Evolutionary conservation across 78 protist genomes (phyloP), one percentile per base, ranked within the genome.

Genomic region (Chrysochromulina tobinii): DNA sequence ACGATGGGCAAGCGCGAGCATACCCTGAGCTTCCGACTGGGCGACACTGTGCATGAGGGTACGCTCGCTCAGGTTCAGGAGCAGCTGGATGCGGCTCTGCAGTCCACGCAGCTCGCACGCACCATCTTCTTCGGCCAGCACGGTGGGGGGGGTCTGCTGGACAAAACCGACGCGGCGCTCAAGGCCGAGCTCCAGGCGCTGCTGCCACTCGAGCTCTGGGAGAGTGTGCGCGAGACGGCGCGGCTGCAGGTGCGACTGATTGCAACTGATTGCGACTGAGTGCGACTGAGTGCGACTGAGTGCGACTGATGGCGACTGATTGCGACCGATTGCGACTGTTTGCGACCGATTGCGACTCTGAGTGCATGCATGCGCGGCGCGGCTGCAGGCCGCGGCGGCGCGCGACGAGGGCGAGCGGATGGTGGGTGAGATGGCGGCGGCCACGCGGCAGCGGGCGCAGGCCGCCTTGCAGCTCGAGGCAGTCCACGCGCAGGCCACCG

Each of bases 91-190:
- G 79, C 6, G 51, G 23, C 8, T 8, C 79, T 69, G 38, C 53
- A 51, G 12, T 27, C 51, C 15, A 11, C 50, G 79, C 53, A 23
- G 12, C 23, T 69, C 55, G 79, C 23, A 3, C 8, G 23, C 8
- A 5, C 12, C 15, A 5, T 18, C 18, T 69, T 69, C 79, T 27
- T 27, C 51, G 53, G 79, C 51, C 79, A 69, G 79, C 79, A 69
- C 79, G 7, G 21, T 11, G 38, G 53, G 51, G 79, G 53, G 3
- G 79, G 79, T 8, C 51, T 69, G 79, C 79, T 69, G 51, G 79
- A 69, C 53, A 69, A 69, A 51, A 69, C 79, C 9, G 79, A 69
- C 79, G 79, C 79, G 51, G 79, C 79, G 14, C 79, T 69, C 79
- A 69, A 69, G 79, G 79, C 38, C 51, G 79, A 69, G 51, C 51